A percentile compares a stretch with the other conserved stretches of the same genome.
Evolutionary conservation across 805 yeast genomes (phyloP).

Genomic region (Metschnikowia lochheadii): DNA sequence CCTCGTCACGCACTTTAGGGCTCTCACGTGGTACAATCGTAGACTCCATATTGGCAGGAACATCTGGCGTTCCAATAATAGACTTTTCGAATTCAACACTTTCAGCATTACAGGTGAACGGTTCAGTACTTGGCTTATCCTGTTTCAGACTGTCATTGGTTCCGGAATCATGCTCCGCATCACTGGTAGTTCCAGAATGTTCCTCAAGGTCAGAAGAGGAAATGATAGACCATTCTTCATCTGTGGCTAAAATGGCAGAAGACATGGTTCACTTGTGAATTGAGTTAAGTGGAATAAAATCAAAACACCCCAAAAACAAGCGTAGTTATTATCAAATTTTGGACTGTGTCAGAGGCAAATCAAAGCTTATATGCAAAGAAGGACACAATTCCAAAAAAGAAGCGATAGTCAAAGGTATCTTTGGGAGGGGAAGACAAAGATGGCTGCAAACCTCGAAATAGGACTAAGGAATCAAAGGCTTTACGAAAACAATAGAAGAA

Average conservation of each 20-base stretch:
- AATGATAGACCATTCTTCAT: conserved; percentile 45
- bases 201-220: conserved; percentile 41
- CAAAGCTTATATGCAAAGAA: background rate
- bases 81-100: background rate
- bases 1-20: background rate
- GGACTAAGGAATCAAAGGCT: background rate
- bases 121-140: background rate
- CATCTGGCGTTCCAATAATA: background rate
- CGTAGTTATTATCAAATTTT: background rate
- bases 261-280: background rate
- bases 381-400: background rate
- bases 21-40: background rate
- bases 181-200: conserved; percentile 14
- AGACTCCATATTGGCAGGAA: background rate
- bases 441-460: background rate
- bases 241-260: conserved; percentile 15
- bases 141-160: no score
- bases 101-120: background rate
- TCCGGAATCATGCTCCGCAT: background rate
- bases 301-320: background rate
- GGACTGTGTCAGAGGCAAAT: background rate
- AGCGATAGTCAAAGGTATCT: background rate
- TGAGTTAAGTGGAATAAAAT: background rate
- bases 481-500: background rate
- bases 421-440: background rate